Conservation (phyloP, 345 rosid genomes). For the Luvunga scandens region DNA sequence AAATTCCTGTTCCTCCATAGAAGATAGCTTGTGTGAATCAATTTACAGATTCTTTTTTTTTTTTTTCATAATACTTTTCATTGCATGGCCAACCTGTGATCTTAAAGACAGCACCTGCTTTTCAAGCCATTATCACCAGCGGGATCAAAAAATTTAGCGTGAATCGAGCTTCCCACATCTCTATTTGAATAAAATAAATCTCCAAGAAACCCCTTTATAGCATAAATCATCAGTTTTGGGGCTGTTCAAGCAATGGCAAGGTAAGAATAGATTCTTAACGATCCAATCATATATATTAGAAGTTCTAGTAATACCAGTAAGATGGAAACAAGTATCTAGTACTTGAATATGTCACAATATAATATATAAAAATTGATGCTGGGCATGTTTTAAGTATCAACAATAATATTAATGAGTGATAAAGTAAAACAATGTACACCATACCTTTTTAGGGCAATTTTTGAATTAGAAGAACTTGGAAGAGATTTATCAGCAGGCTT, state of each 20-base stretch:
- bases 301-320: not conserved
- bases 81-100: not conserved
- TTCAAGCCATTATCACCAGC: not conserved
- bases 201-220: slow-evolving; percentile 5
- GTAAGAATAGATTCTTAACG: not conserved
- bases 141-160: not conserved
- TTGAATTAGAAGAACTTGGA: slow-evolving; percentile 39
- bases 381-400: not conserved
- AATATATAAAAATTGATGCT: not conserved
- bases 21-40: slow-evolving; percentile 11
- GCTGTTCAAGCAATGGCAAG: slow-evolving; percentile 30
- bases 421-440: not conserved
- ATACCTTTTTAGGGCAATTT: slow-evolving; percentile 60
- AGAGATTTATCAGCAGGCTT: slow-evolving; percentile 55
- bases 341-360: not conserved
- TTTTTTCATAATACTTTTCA: not conserved
- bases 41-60: slow-evolving; percentile 13
- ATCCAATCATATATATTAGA: not conserved
- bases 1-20: slow-evolving; percentile 17
- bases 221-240: slow-evolving; percentile 35
- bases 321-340: not conserved
- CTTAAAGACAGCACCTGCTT: not conserved
- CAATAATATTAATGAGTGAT: not conserved
- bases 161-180: slow-evolving; percentile 16
- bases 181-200: slow-evolving; percentile 3